These are phyloP conservation scores for Phytophthora pisi DNA, from an alignment of 352 stramenopile genomes.

Conservation along the genomic window DNA sequence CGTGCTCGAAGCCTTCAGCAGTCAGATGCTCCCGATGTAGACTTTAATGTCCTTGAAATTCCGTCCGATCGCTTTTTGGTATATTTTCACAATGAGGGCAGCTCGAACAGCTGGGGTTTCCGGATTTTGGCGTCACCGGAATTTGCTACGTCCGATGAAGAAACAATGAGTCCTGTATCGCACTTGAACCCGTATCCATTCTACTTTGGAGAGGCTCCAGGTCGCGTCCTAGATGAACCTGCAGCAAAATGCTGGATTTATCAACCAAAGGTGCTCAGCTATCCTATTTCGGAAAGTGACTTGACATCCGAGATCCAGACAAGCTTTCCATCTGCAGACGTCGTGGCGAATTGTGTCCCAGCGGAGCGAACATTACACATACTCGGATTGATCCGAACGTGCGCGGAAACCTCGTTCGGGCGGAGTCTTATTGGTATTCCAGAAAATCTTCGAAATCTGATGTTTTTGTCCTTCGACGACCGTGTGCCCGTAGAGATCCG, in stretches of 20 bases:
- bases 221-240: constrained; percentile 49
- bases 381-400: constrained; percentile 66
- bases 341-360: constrained; percentile 31
- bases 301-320: constrained; percentile 58
- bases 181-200: constrained; percentile 69
- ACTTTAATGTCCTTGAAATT: constrained; percentile 57
- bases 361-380: constrained; percentile 71
- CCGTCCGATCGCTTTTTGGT: constrained; percentile 72
- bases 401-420: constrained; percentile 58
- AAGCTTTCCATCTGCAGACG: constrained; percentile 42
- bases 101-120: constrained; percentile 71
- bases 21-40: constrained; percentile 16
- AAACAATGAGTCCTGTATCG: constrained; percentile 11
- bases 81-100: constrained; percentile 70
- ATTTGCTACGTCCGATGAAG: constrained; percentile 29
- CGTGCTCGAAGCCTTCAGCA: constrained; percentile 39
- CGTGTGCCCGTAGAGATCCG: constrained; percentile 53
- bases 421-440: constrained; percentile 56
- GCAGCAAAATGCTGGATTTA: constrained; percentile 70
- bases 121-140: constrained; percentile 60
- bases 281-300: constrained; percentile 54
- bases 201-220: constrained; percentile 70
- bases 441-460: constrained; percentile 67
- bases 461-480: constrained; percentile 61
- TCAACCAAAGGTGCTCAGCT: constrained; percentile 55